Conservation (phyloP, 768 basidiomycete species). For the Gloeostereum incarnatum region DNA sequence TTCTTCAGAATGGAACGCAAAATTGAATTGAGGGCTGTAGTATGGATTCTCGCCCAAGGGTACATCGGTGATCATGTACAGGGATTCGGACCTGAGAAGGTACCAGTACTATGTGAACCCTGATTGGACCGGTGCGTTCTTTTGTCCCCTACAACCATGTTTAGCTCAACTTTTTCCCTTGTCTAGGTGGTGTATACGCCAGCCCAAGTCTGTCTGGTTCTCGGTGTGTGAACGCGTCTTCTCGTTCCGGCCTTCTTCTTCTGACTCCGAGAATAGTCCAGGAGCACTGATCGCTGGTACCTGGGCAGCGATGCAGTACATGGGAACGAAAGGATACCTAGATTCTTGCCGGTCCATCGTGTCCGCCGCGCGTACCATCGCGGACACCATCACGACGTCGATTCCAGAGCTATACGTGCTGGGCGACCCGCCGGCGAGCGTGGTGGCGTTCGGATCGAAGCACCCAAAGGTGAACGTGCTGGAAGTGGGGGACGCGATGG, state of each 20-base stretch:
- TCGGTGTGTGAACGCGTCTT: slow-evolving; percentile 38
- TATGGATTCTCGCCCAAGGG: slow-evolving; percentile 97
- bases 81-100: slow-evolving; percentile 60
- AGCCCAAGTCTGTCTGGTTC: slow-evolving; percentile 89
- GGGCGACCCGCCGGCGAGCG: slow-evolving; percentile 83
- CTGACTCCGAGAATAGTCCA: too few relatives aligned
- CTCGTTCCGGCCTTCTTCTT: background rate
- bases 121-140: slow-evolving; percentile 57
- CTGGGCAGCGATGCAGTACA: slow-evolving; percentile 94
- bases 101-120: slow-evolving; percentile 86
- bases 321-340: slow-evolving; percentile 86
- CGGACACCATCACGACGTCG: slow-evolving; percentile 49
- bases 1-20: slow-evolving; percentile 3
- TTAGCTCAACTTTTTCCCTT: background rate
- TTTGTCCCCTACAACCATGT: slow-evolving; percentile 2
- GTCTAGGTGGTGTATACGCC: slow-evolving; percentile 76
- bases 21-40: slow-evolving; percentile 23
- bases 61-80: slow-evolving; percentile 94
- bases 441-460: slow-evolving; percentile 78
- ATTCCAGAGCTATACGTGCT: slow-evolving; percentile 84
- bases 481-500: slow-evolving; percentile 88
- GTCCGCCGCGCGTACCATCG: slow-evolving; percentile 59
- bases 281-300: slow-evolving; percentile 91
- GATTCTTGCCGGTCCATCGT: slow-evolving; percentile 82
- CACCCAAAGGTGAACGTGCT: slow-evolving; percentile 61